phyloP scores from a whole-genome alignment of 805 yeast species.

The Wickerhamiella sorbophila region DNA sequence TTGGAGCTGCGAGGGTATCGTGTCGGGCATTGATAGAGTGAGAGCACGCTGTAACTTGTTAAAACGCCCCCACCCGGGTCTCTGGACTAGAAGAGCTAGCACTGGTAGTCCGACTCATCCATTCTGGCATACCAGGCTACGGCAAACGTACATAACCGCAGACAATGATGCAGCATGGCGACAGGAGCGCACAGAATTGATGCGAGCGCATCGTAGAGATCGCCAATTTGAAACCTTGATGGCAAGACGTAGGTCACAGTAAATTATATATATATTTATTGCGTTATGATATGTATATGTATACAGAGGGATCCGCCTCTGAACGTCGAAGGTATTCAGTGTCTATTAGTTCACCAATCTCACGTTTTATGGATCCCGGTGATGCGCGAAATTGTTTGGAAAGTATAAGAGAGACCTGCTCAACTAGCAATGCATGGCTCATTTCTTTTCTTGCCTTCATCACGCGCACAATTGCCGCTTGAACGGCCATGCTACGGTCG shows the following conservation, averaged over 20 bases:
- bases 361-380: constrained; percentile 69
- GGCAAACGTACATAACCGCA: not conserved
- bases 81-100: not conserved
- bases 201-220: constrained; percentile 1
- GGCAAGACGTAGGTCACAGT: not conserved
- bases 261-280: not conserved
- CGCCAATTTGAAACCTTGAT: not conserved
- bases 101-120: constrained; percentile 2
- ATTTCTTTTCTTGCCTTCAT: constrained; percentile 84
- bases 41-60: not conserved
- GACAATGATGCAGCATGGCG: constrained; percentile 3
- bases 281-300: constrained; percentile 12
- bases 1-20: not conserved
- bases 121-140: constrained; percentile 2
- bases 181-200: not conserved
- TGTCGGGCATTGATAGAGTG: not conserved
- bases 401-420: constrained; percentile 75
- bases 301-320: constrained; percentile 25
- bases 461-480: constrained; percentile 87
- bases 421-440: constrained; percentile 63
- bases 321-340: constrained; percentile 71
- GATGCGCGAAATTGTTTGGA: constrained; percentile 70
- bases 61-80: not conserved
- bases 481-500: constrained; percentile 65
- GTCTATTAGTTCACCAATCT: constrained; percentile 73